phyloP scores from a whole-genome alignment of 2,329 filamentous ascomycete species.

The Fusarium torreyae region DNA sequence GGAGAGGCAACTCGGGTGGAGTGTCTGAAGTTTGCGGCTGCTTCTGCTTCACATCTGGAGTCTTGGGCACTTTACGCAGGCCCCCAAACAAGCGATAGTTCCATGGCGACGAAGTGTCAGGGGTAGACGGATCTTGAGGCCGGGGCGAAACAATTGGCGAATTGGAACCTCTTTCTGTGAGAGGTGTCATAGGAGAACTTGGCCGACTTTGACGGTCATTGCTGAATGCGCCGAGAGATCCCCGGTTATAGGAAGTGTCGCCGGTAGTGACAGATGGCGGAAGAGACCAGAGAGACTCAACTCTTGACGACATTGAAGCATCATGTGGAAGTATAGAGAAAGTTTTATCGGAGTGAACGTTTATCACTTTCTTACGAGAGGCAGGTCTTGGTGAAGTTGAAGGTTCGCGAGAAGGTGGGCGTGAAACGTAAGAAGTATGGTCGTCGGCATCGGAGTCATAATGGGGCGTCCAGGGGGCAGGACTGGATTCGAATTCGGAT shows the following conservation, averaged over 20 bases:
- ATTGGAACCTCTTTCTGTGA: slow-evolving; percentile 57
- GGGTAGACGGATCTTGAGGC: slow-evolving; percentile 34
- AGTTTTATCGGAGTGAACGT: slow-evolving; percentile 70
- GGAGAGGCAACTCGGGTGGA: slow-evolving; percentile 47
- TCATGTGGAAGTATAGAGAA: slow-evolving; percentile 65
- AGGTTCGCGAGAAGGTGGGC: slow-evolving; percentile 39
- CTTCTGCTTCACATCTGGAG: slow-evolving; percentile 60
- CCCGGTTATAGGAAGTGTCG: slow-evolving; percentile 64
- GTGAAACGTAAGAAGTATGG: slow-evolving; percentile 39
- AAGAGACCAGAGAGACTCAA: slow-evolving; percentile 57
- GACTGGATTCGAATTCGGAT: slow-evolving; percentile 36
- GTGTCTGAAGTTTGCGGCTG: slow-evolving; percentile 51
- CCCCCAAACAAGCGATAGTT: slow-evolving; percentile 70
- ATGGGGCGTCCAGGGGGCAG: slow-evolving; percentile 43
- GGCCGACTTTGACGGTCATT: slow-evolving; percentile 64
- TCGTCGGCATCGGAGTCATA: slow-evolving; percentile 40
- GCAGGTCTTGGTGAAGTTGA: slow-evolving; percentile 50
- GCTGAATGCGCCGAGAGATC: slow-evolving; percentile 63
- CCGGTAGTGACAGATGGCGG: slow-evolving; percentile 63
- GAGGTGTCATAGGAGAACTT: slow-evolving; percentile 65
- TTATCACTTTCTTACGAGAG: slow-evolving; percentile 60
- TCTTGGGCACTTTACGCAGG: slow-evolving; percentile 64
- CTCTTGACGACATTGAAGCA: slow-evolving; percentile 49
- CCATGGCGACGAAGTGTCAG: slow-evolving; percentile 60
- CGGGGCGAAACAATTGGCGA: slow-evolving; percentile 41